Base-by-base conservation (phyloP, 2,329 filamentous ascomycete genomes). In the Clonostachys byssicola region DNA sequence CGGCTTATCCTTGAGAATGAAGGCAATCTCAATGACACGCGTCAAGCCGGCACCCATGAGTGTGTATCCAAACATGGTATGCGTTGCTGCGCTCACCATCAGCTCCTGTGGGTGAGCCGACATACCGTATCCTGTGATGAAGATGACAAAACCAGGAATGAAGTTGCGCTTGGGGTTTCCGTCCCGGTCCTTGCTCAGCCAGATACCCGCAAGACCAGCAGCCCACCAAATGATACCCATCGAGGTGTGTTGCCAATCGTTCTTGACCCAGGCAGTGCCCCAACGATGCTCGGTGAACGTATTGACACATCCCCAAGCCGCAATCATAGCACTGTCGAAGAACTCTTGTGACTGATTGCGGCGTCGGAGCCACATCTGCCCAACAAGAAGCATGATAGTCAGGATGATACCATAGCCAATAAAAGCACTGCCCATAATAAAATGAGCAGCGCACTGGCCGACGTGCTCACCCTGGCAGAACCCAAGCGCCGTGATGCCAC, bases 211-310 rank as follows among this genome's bases (percentile, higher is more conserved):
- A 33, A 99, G 72, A 20, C 94, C 94, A 8, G 94, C 92, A 58
- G 85, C 88, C 92, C 92, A 99, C 94, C 94, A 99, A 45, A 99
- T 84, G 52, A 99, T 83, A n/a, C 94, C 94, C 92, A 99, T 97
- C n/a, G 88, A 89, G 0, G 94, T 99, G 66, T 99, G 94, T 66
- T 99, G 92, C 71, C 96, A 83, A 65, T 99, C 94, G 61, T 96
- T 97, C 67, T 81, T 83, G 45, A 88, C 90, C 94, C 94, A 99
- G 1, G 81, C 78, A 1, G 77, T 77, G 47, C 94, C 94, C 94
- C 94, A 99, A 45, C 88, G 83, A 63, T 99, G 94, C 67, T 97
- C 94, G 16, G 94, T 99, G 57, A 99, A 97, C 9, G 94, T 97
- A 67, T 97, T 99, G 68, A 99, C 86, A 62, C 90, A 95, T 34